Evolutionary conservation across 345 rosid genomes (phyloP).

Genomic region (Boechera divaricarpa): DNA sequence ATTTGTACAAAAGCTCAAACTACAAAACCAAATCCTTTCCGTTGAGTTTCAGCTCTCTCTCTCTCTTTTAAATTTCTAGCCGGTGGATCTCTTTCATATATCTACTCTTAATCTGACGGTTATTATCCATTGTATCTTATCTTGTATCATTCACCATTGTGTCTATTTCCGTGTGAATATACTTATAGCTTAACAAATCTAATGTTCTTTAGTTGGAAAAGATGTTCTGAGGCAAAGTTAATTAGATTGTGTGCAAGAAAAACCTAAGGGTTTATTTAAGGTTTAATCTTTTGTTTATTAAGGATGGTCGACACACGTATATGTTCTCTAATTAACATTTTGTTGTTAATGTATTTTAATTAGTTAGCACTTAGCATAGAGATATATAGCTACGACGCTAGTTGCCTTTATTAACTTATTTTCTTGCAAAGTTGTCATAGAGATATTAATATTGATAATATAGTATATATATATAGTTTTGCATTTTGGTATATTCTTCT

Average conservation of each 20-base stretch:
- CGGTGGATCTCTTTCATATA: slow-evolving; percentile 27
- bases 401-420: slow-evolving; percentile 24
- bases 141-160: slow-evolving; percentile 9
- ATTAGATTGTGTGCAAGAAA: slow-evolving; percentile 19
- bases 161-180: neutral
- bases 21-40: slow-evolving; percentile 34
- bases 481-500: slow-evolving; percentile 23
- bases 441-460: neutral
- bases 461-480: slow-evolving; percentile 2
- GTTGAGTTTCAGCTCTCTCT: slow-evolving; percentile 14
- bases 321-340: slow-evolving; percentile 3
- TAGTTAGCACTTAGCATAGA: slow-evolving; percentile 6
- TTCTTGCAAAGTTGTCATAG: slow-evolving; percentile 38
- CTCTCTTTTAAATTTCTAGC: neutral
- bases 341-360: neutral
- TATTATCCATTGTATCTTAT: neutral
- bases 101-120: slow-evolving; percentile 29
- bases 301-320: slow-evolving; percentile 28
- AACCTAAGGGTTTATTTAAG: neutral
- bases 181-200: neutral
- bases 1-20: slow-evolving; percentile 29
- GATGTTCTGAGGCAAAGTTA: neutral
- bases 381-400: neutral
- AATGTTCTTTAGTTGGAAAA: neutral
- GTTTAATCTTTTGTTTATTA: neutral